A percentile compares a stretch with the other conserved stretches of the same genome.
phyloP scores from a whole-genome alignment of 441 rosid species.

The Gossypium schwendimanii region DNA sequence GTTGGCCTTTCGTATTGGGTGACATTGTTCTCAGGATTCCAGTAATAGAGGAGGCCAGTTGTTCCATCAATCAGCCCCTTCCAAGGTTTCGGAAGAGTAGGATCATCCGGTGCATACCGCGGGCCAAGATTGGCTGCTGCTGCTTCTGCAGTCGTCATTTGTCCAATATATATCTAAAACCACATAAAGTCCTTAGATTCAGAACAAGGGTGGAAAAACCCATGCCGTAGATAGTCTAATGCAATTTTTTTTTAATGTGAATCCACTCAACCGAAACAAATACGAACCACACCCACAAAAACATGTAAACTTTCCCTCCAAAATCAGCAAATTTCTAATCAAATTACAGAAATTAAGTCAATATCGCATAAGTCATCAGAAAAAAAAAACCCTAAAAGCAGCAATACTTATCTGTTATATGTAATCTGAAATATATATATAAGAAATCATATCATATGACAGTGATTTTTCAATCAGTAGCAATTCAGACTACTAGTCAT shows the following conservation, averaged over 20 bases:
- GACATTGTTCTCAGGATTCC: constrained; percentile 88
- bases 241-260: neutral
- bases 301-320: neutral
- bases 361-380: neutral
- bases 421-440: neutral
- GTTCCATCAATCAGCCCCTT: constrained; percentile 81
- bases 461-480: neutral
- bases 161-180: constrained; percentile 24
- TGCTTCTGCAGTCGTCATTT: constrained; percentile 58
- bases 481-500: neutral
- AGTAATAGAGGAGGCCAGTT: constrained; percentile 63
- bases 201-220: neutral
- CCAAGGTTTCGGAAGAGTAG: constrained; percentile 90
- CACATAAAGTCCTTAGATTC: constrained; percentile 5
- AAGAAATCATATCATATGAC: neutral
- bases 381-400: neutral
- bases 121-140: constrained; percentile 54
- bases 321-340: neutral
- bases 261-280: neutral
- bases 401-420: neutral
- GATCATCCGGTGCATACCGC: constrained; percentile 84
- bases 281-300: neutral
- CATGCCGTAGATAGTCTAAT: neutral
- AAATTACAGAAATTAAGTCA: neutral
- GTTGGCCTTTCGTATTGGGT: constrained; percentile 88